Conservation (phyloP, 208 protist species). For the Trypanosomatidae sp. region DNA sequence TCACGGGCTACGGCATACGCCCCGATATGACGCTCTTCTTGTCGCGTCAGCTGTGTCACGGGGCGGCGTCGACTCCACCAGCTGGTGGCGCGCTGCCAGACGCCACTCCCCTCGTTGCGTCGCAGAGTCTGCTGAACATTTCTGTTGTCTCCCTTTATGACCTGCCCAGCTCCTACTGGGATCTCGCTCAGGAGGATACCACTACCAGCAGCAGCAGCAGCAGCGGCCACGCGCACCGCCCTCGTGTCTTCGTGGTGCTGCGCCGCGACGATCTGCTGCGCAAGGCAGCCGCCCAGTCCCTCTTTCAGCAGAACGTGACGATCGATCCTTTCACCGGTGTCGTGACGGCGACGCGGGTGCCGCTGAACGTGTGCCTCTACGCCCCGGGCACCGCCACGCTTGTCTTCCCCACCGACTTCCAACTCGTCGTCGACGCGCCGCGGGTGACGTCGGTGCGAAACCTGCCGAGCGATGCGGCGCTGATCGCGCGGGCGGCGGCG, state of each 20-base stretch:
- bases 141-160: slow-evolving; percentile 58
- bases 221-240: slow-evolving; percentile 11
- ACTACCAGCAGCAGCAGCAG: neutral
- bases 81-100: no score
- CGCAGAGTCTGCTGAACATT: slow-evolving; percentile 56
- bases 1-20: slow-evolving; percentile 64
- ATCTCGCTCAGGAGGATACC: neutral
- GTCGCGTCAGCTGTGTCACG: slow-evolving; percentile 36
- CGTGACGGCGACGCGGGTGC: slow-evolving; percentile 13
- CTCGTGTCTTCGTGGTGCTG: slow-evolving; percentile 42
- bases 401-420: slow-evolving; percentile 53
- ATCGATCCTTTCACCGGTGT: no score
- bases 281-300: slow-evolving; percentile 26
- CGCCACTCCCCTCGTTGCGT: slow-evolving; percentile 20
- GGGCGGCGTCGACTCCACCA: no score
- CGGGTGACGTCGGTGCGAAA: slow-evolving; percentile 44
- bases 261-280: slow-evolving; percentile 32
- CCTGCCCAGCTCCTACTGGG: slow-evolving; percentile 54
- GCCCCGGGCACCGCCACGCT: slow-evolving; percentile 47
- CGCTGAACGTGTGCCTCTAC: slow-evolving; percentile 66
- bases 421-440: slow-evolving; percentile 53
- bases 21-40: slow-evolving; percentile 66
- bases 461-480: slow-evolving; percentile 24
- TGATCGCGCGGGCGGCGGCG: slow-evolving; percentile 19
- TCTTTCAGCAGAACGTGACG: no score